Percentiles rank a stretch among this genome's conserved stretches.
These are phyloP conservation scores for Russula compacta DNA, from an alignment of 768 basidiomycete genomes.

Conservation along the genomic window DNA sequence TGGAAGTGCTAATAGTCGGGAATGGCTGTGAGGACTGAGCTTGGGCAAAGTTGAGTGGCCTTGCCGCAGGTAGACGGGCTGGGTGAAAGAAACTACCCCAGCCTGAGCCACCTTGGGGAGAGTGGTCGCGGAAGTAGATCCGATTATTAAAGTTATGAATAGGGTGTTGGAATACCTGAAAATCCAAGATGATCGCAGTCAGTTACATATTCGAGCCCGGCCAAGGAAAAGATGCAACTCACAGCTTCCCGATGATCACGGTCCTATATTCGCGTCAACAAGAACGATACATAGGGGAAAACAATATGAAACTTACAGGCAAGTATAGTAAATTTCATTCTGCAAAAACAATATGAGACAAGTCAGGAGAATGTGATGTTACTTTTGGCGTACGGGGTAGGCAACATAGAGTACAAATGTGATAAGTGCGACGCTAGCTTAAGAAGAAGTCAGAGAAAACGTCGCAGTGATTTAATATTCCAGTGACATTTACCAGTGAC, in stretches of 20 bases:
- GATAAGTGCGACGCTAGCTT: not conserved
- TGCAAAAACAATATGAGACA: not conserved
- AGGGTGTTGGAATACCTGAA: conserved; percentile 22
- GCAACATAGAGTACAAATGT: conserved; percentile 6
- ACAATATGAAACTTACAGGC: not conserved
- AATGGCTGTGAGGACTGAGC: not conserved
- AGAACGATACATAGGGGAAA: not conserved
- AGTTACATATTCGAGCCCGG: not conserved
- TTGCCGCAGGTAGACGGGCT: not conserved
- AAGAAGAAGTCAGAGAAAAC: not conserved
- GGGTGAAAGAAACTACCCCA: too few relatives aligned
- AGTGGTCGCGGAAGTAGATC: conserved; percentile 12
- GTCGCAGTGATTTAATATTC: not conserved
- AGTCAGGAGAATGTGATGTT: too few relatives aligned
- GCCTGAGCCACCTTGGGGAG: not conserved
- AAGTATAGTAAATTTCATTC: conserved; percentile 12
- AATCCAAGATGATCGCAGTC: not conserved
- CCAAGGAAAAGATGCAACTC: not conserved
- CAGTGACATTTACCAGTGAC: conserved; percentile 12
- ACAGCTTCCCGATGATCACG: conserved; percentile 21
- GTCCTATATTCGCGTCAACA: conserved; percentile 10
- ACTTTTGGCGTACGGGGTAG: conserved; percentile 4
- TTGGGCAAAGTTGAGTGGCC: not conserved
- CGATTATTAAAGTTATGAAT: conserved; percentile 22
- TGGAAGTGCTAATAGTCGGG: not conserved